These are phyloP conservation scores for Leccinum subtestaceum DNA, from an alignment of 768 basidiomycete genomes.

Conservation along the genomic window DNA sequence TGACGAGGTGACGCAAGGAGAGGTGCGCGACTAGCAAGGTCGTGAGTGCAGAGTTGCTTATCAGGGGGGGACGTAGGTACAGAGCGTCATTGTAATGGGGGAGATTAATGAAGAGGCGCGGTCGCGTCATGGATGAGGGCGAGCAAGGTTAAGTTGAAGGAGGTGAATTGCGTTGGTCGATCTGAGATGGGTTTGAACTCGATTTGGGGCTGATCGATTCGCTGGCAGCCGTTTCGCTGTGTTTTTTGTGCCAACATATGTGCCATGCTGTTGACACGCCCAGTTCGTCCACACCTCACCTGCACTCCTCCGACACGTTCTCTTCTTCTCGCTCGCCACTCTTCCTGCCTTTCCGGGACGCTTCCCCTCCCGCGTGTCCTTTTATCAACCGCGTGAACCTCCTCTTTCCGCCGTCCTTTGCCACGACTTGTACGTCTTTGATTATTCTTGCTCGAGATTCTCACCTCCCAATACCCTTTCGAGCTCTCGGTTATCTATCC, in stretches of 20 bases:
- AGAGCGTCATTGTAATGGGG: conserved; percentile 25
- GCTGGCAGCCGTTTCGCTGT: conserved; percentile 16
- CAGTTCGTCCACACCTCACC: conserved; percentile 50
- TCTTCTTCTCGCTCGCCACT: conserved; percentile 47
- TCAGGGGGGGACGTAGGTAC: conserved; percentile 13
- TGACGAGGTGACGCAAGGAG: conserved; percentile 39
- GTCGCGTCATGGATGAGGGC: conserved; percentile 29
- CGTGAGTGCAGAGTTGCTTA: conserved; percentile 21
- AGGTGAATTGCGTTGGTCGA: neutral
- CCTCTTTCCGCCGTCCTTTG: conserved; percentile 26
- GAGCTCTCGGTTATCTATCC: conserved; percentile 29
- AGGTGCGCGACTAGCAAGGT: conserved; percentile 28
- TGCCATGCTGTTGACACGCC: conserved; percentile 64
- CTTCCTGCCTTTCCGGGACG: conserved; percentile 54
- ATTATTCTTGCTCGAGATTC: conserved; percentile 27
- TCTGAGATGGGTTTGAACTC: neutral
- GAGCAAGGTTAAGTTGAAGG: conserved; percentile 37
- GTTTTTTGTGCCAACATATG: conserved; percentile 9
- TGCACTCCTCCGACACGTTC: conserved; percentile 67
- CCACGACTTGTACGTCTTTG: conserved; percentile 33
- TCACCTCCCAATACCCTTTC: conserved; percentile 19
- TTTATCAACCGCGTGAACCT: conserved; percentile 27
- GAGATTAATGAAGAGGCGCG: conserved; percentile 33
- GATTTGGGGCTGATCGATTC: conserved; percentile 25
- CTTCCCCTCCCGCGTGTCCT: conserved; percentile 39